A percentile compares a stretch with the other conserved stretches of the same genome.
Evolutionary conservation across 192 early-diverging fungal species (phyloP).

Genomic region (Backusella westeae): DNA sequence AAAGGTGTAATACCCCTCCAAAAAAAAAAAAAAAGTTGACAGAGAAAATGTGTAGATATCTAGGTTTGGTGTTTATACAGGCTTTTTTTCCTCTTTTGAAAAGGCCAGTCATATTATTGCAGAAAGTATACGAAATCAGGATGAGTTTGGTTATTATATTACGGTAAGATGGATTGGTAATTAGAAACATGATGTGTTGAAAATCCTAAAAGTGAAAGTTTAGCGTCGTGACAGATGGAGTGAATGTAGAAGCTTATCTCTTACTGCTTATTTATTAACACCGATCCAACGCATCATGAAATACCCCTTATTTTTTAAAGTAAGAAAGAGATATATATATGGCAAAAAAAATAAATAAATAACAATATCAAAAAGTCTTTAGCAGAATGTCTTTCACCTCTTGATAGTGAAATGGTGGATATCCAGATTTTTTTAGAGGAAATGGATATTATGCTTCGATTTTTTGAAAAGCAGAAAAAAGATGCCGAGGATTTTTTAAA

Average conservation of each 20-base stretch:
- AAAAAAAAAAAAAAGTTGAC: background rate
- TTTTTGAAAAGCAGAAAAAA: constrained; percentile 21
- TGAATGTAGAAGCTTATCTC: constrained; percentile 8
- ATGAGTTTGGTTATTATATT: constrained; percentile 9
- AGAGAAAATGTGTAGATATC: background rate
- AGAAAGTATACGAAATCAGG: background rate
- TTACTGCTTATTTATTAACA: constrained; percentile 7
- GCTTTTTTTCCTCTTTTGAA: constrained; percentile 11
- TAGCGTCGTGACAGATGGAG: constrained; percentile 12
- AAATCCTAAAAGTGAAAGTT: background rate
- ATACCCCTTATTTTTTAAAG: constrained; percentile 17
- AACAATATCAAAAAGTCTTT: background rate
- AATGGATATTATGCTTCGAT: constrained; percentile 1
- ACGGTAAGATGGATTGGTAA: background rate
- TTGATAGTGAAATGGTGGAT: background rate
- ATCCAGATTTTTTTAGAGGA: background rate
- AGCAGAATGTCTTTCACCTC: background rate
- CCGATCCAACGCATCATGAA: constrained; percentile 19
- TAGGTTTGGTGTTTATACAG: background rate
- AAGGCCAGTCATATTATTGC: constrained; percentile 10
- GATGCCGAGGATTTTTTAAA: constrained; percentile 13
- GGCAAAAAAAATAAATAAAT: background rate
- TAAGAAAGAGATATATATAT: background rate
- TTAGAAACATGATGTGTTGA: no score
- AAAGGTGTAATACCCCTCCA: background rate